Evolutionary conservation across 495 filamentous ascomycete genomes (phyloP).

Genomic region (Penicillium flavigenum): DNA sequence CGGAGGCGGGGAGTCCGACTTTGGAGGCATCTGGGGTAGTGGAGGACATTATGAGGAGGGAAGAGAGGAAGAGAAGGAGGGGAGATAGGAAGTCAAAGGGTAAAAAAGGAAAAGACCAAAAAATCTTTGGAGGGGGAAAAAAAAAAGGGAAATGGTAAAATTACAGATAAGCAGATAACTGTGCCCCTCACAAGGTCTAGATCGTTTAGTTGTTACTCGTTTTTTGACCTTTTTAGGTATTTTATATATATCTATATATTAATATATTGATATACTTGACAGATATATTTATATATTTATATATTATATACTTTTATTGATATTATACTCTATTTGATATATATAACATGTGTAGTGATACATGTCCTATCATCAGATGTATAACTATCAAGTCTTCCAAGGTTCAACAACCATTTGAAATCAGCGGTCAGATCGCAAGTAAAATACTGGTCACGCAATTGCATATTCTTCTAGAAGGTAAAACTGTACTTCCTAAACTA

Average conservation of each 20-base stretch:
- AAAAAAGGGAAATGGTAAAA: conserved; percentile 27
- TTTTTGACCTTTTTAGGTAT: background rate
- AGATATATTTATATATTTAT: too few species aligned
- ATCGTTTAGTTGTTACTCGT: background rate
- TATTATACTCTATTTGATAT: background rate
- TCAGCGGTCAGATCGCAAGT: background rate
- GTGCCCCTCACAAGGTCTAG: conserved; percentile 11
- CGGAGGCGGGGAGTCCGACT: conserved; percentile 49
- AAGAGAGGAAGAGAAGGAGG: conserved; percentile 34
- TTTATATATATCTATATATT: background rate
- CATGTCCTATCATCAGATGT: too few species aligned
- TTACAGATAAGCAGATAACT: conserved; percentile 13
- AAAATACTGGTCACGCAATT: background rate
- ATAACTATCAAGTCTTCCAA: too few species aligned
- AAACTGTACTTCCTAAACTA: background rate
- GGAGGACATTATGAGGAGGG: conserved; percentile 57
- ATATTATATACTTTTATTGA: too few species aligned
- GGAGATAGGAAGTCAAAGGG: conserved; percentile 29
- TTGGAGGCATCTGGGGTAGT: conserved; percentile 47
- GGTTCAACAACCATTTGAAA: too few species aligned
- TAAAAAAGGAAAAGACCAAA: conserved; percentile 28
- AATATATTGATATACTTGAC: background rate
- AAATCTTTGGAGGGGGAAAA: conserved; percentile 24
- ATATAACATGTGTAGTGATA: too few species aligned
- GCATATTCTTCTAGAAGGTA: background rate